Conservation (phyloP, 345 rosid species). For the Combretum micranthum region DNA sequence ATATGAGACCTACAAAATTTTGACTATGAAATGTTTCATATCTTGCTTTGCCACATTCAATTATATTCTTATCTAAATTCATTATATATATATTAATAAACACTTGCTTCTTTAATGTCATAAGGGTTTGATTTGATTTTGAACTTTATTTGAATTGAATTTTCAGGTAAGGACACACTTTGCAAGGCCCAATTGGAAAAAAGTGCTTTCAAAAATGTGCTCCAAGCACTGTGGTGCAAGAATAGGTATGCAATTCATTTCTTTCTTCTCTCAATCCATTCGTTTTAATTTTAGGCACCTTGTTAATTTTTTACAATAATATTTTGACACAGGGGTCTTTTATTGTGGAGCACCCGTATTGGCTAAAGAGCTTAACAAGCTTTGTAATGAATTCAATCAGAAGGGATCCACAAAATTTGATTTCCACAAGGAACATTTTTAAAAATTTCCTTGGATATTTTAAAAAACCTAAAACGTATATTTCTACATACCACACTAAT, state of each 20-base stretch:
- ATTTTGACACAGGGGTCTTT: constrained; percentile 66
- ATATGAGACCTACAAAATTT: too few species aligned
- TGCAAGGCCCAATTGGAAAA: constrained; percentile 96
- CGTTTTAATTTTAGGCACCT: background rate
- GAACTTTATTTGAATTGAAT: too few species aligned
- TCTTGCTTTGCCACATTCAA: too few species aligned
- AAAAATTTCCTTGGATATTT: background rate
- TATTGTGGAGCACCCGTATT: constrained; percentile 95
- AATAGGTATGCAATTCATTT: constrained; percentile 50
- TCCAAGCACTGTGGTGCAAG: constrained; percentile 86
- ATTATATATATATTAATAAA: too few species aligned
- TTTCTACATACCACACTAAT: background rate
- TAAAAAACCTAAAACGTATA: background rate
- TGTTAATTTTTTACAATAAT: constrained; percentile 1
- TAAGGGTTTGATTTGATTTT: too few species aligned
- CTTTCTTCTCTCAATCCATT: background rate
- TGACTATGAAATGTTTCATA: too few species aligned
- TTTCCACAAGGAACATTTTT: constrained; percentile 97
- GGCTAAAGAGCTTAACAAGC: constrained; percentile 86
- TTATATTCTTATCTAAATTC: too few species aligned
- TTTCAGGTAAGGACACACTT: constrained; percentile 88
- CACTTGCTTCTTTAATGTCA: too few species aligned
- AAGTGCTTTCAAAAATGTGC: constrained; percentile 70
- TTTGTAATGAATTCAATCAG: constrained; percentile 88
- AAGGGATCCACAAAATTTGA: constrained; percentile 91